phyloP scores from a whole-genome alignment of 768 basidiomycete species.

The Phylloporus sp. region DNA sequence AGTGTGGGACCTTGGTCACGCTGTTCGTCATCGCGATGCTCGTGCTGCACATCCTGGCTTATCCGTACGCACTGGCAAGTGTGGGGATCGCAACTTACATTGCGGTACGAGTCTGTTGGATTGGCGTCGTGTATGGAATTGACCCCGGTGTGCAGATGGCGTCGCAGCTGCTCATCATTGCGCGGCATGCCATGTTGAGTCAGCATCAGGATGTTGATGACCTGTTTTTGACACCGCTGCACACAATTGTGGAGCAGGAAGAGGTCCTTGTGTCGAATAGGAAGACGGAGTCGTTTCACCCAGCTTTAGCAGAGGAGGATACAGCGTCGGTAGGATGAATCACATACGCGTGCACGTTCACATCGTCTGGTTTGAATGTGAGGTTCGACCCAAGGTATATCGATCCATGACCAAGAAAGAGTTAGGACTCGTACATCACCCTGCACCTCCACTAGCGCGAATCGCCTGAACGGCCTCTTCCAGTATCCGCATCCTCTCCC shows the following conservation, averaged over 20 bases:
- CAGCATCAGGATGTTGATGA: background rate
- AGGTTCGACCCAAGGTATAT: no score
- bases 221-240: background rate
- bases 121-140: background rate
- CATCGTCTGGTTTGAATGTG: no score
- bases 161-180: conserved; percentile 17
- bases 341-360: no score
- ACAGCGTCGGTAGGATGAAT: no score
- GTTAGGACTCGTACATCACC: no score
- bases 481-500: no score
- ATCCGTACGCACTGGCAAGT: background rate
- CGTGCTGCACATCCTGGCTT: conserved; percentile 4
- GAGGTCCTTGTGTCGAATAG: background rate
- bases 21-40: conserved; percentile 5
- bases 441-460: no score
- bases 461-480: no score
- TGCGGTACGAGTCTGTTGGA: conserved; percentile 11
- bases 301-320: no score
- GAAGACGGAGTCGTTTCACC: background rate
- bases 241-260: background rate
- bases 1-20: conserved; percentile 16
- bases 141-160: conserved; percentile 1
- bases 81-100: conserved; percentile 15
- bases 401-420: no score
- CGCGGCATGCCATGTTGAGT: conserved; percentile 9